Conservation (phyloP, 1,139 yeast genomes). For the Yamadazyma membranifaciens region DNA sequence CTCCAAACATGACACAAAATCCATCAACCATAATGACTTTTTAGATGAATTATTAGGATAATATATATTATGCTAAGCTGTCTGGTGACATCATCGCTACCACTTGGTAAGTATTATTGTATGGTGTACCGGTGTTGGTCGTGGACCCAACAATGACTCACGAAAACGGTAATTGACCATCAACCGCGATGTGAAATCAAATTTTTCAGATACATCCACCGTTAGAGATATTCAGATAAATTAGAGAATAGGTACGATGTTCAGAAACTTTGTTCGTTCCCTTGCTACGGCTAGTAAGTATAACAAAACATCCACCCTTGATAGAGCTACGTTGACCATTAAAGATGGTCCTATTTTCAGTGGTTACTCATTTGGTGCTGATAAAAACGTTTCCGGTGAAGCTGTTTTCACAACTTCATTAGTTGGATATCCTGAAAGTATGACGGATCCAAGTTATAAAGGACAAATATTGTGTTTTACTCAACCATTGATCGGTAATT, state of each 20-base stretch:
- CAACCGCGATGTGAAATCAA: conserved; percentile 44
- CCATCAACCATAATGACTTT: conserved; percentile 1
- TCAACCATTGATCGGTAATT: conserved; percentile 95
- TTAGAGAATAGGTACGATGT: neutral
- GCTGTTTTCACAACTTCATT: conserved; percentile 96
- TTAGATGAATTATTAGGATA: conserved; percentile 3
- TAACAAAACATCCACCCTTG: conserved; percentile 47
- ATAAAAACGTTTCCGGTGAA: conserved; percentile 89
- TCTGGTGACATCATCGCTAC: too few species aligned
- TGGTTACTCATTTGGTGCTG: conserved; percentile 94
- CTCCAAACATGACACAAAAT: too few species aligned
- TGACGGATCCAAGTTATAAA: conserved; percentile 96
- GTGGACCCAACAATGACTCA: conserved; percentile 14
- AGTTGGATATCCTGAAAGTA: conserved; percentile 97
- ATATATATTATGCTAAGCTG: neutral
- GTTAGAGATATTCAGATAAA: conserved; percentile 2
- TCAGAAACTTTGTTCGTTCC: conserved; percentile 15
- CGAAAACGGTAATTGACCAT: conserved; percentile 28
- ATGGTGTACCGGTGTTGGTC: neutral
- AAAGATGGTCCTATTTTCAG: conserved; percentile 91
- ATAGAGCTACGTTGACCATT: conserved; percentile 87
- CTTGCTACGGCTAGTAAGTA: conserved; percentile 44
- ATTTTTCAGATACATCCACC: conserved; percentile 6
- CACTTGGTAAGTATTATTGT: neutral
- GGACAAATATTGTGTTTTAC: conserved; percentile 97